A percentile compares a stretch with the other conserved stretches of the same genome.
phyloP scores from a whole-genome alignment of 371 early-diverging fungal genomes.

The Smittium culicis region DNA sequence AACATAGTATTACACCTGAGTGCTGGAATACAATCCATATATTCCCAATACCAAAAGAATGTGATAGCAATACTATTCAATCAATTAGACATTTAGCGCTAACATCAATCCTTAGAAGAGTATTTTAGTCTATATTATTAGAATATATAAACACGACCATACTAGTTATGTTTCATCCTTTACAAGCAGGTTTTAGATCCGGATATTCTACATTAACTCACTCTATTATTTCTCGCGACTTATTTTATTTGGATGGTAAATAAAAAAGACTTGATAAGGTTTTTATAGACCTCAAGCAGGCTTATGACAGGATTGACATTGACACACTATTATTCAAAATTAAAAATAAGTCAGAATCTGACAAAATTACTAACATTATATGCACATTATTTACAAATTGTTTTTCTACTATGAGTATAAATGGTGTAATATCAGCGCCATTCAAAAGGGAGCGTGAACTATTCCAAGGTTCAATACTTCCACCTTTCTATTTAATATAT shows the following conservation, averaged over 20 bases:
- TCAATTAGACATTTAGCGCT: neutral
- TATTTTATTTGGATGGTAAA: neutral
- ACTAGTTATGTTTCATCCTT: neutral
- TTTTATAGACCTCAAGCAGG: neutral
- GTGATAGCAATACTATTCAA: neutral
- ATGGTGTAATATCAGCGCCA: neutral
- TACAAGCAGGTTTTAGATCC: neutral
- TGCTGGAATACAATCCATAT: neutral
- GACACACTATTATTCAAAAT: neutral
- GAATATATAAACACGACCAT: neutral
- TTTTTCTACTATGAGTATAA: slow-evolving; percentile 1
- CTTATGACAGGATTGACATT: neutral
- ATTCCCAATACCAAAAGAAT: neutral
- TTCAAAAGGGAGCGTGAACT: neutral
- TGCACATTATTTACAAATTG: neutral
- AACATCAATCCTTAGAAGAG: neutral
- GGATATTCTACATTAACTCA: slow-evolving; percentile 5
- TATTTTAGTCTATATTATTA: neutral
- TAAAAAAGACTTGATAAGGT: neutral
- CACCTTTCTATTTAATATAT: slow-evolving; percentile 7
- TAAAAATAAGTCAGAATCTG: neutral
- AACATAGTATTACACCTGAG: neutral
- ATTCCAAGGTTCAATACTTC: slow-evolving; percentile 9
- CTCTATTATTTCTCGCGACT: neutral
- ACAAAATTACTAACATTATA: neutral